Evolutionary conservation across 2,329 filamentous ascomycete genomes (phyloP), one percentile per base, ranked within the genome.

Genomic region (Pleomassaria siparia): DNA sequence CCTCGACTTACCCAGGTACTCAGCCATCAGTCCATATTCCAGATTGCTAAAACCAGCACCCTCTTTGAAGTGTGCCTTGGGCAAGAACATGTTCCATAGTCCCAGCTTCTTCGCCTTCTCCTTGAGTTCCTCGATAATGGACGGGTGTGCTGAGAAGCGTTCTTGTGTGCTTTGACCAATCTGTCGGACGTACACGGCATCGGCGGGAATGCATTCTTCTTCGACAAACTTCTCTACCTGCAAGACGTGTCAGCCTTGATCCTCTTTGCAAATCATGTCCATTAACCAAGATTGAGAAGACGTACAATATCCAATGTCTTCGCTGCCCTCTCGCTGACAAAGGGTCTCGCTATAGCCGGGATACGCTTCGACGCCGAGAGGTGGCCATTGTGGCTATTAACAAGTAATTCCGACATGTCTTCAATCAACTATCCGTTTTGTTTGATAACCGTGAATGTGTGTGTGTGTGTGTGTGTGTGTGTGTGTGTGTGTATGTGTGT

Each of bases 81-180:
- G 89, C 59, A 99, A 75, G 79, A 99, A 99, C 86, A 99, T 88
- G 75, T 99, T 99, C 94, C 94, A 99, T 37, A 99, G 79, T 1
- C 92, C 94, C 21, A 96, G 81, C 60, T 87, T 80, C 66, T 80
- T 82, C 36, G 92, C 94, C 72, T 91, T 88, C 56, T 75, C 77
- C 81, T 97, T 97, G 61, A 99, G 81, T 46, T 94, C 86, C 59
- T 99, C 94, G 52, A 99, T 82, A 61, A 97, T 80, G 33, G 79
- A 70, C 1, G 94, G 92, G 69, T 95, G 88, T 22, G 66, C 54
- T 56, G 87, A 81, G 87, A 92, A 97, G 77, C 92, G 84, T 53
- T 82, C 75, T 41, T 85, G 79, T 20, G 61, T 66, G 24, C 88
- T 89, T 50, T 85, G 74, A 60, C 90, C 91, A 45, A 95, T 79